Percentiles rank a stretch among this genome's conserved stretches.
These are phyloP conservation scores for Ogataea saltuana DNA, from an alignment of 805 yeast species.

Conservation along the genomic window DNA sequence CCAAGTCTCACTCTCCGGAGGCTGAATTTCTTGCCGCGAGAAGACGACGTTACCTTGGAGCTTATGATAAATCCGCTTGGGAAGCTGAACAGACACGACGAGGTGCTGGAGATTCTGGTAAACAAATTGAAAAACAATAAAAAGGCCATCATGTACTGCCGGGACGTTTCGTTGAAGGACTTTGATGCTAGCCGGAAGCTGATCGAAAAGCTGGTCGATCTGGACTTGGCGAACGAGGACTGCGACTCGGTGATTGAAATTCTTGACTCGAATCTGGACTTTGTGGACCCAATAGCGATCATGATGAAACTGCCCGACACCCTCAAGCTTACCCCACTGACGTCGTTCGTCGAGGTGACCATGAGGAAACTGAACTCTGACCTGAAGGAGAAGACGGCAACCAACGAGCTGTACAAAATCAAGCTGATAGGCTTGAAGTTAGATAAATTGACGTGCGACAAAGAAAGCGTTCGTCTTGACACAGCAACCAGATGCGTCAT, in stretches of 20 bases:
- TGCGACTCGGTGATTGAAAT: slow-evolving; percentile 32
- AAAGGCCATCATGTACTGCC: slow-evolving; percentile 63
- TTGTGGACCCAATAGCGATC: slow-evolving; percentile 36
- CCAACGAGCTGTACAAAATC: slow-evolving; percentile 53
- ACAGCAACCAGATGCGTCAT: slow-evolving; percentile 56
- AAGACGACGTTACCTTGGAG: slow-evolving; percentile 30
- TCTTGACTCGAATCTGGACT: slow-evolving; percentile 26
- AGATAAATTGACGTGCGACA: slow-evolving; percentile 39
- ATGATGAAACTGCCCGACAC: slow-evolving; percentile 53
- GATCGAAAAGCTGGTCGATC: slow-evolving; percentile 51
- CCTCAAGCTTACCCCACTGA: slow-evolving; percentile 46
- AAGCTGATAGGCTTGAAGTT: slow-evolving; percentile 47
- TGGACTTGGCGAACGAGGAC: slow-evolving; percentile 31
- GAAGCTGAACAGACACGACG: slow-evolving; percentile 58
- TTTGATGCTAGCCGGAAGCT: slow-evolving; percentile 41
- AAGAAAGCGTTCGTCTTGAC: slow-evolving; percentile 39
- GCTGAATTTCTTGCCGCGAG: slow-evolving; percentile 20
- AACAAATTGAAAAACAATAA: slow-evolving; percentile 55
- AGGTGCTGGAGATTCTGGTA: slow-evolving; percentile 62
- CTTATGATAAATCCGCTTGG: slow-evolving; percentile 59
- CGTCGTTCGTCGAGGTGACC: slow-evolving; percentile 45
- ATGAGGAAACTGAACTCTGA: slow-evolving; percentile 42
- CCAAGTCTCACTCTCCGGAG: slow-evolving; percentile 36
- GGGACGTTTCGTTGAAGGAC: slow-evolving; percentile 43
- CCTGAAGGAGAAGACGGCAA: slow-evolving; percentile 43